Base-by-base conservation (phyloP, 345 rosid species). In the Aquilaria malaccensis region DNA sequence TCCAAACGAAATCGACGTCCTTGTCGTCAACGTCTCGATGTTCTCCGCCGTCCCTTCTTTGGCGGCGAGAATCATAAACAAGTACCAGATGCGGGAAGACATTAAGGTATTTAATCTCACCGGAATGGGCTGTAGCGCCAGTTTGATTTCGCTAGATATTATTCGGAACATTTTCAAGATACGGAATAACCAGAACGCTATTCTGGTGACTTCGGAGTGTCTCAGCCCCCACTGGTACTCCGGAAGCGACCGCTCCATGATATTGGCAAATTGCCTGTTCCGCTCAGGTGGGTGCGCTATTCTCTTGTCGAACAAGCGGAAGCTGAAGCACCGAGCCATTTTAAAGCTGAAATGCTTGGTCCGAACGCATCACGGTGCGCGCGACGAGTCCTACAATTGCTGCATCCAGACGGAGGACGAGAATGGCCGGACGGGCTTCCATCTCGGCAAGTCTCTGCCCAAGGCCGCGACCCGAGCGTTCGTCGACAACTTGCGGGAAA, bases 121-220 rank as follows among this genome's bases (percentile, higher is more conserved):
- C 0, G 94, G 96, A 9, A 89, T 93, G 96, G 98, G 97, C 0
- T 93, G 98, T 10, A 89, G 98, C 64, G 96, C 98, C 41, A 89
- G 96, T 74, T 72, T 89, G 30, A 75, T 93, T 43, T 81, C 98
- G 1, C 62, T 89, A 6, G 88, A 89, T 56, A 65, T 89, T 46
- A 94, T 81, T 46, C 86, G 77, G 11, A 84, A 71, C 73, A 30
- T 84, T 12, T 87, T 93, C 53, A 89, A 77, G 49, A 72, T 78
- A 3, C 58, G 80, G 32, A 74, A 83, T 33, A 81, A 89, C 62
- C 52, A 61, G 66, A 56, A 72, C 15, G 96, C 96, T 11, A 74
- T 93, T 3, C 65, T 87, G 2, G 79, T 79, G 29, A 81, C 97
- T 3, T 85, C 98, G 0, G 98, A 93, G 61, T 87, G 90, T 9